Conservation (phyloP, 1,284 basidiomycete genomes). For the Erythrobasidium hasegawianum region DNA sequence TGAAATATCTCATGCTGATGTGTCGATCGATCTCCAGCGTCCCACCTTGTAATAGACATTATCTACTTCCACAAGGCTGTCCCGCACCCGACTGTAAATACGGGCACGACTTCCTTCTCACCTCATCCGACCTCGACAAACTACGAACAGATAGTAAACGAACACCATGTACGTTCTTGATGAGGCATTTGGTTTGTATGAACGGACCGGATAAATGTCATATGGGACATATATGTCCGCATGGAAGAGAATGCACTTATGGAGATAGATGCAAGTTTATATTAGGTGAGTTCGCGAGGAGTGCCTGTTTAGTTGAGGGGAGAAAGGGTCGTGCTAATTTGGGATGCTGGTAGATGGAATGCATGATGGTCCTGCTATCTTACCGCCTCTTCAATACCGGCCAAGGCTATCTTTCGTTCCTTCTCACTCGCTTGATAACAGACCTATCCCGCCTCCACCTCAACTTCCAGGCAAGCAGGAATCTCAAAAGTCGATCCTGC, state of each 20-base stretch:
- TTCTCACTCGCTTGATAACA: no score
- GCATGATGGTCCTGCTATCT: background rate
- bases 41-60: conserved; percentile 29
- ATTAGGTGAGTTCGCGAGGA: background rate
- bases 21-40: background rate
- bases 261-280: conserved; percentile 15
- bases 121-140: background rate
- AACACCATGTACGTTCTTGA: conserved; percentile 25
- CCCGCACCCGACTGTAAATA: conserved; percentile 3
- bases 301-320: no score
- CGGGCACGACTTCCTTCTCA: conserved; percentile 22
- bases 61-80: conserved; percentile 15
- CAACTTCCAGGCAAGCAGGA: no score
- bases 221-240: conserved; percentile 31
- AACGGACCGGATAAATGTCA: conserved; percentile 17
- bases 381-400: conserved; percentile 5
- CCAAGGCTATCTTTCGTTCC: no score
- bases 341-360: background rate
- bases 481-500: no score
- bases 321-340: no score
- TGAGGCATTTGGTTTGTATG: background rate
- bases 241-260: conserved; percentile 23
- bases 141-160: conserved; percentile 18
- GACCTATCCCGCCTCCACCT: no score
- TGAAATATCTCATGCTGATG: background rate